Evolutionary conservation across 257 asterid genomes (phyloP).

Genomic region (Buddleja alternifolia): DNA sequence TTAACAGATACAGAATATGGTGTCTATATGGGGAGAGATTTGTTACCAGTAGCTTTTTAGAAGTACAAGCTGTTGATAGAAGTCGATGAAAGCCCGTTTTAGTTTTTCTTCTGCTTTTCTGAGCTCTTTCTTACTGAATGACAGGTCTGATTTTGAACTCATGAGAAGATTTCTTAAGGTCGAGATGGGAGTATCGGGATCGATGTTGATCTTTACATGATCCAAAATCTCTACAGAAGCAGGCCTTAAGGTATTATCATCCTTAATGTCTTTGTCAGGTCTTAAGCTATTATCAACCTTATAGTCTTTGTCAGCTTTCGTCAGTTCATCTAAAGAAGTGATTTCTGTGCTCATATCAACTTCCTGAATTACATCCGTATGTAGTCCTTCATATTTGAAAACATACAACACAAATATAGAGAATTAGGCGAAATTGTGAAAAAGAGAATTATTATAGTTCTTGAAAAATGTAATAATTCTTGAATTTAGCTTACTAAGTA

Average conservation of each 20-base stretch:
- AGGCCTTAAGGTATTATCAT: conserved; percentile 40
- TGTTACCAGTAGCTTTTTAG: conserved; percentile 64
- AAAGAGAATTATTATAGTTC: too few relatives aligned
- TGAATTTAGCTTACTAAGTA: too few relatives aligned
- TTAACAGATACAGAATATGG: background rate
- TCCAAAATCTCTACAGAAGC: conserved; percentile 49
- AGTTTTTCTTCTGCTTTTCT: conserved; percentile 54
- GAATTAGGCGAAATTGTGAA: background rate
- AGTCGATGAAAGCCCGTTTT: conserved; percentile 58
- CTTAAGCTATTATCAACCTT: background rate
- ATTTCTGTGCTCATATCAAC: conserved; percentile 42
- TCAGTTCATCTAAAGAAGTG: conserved; percentile 23
- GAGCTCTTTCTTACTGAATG: conserved; percentile 55
- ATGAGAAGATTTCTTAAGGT: conserved; percentile 49
- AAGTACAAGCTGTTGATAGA: conserved; percentile 60
- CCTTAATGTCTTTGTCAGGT: too few relatives aligned
- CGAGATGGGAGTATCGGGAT: conserved; percentile 63
- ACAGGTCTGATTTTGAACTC: conserved; percentile 39
- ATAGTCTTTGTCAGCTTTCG: conserved; percentile 10
- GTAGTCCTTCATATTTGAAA: conserved; percentile 29
- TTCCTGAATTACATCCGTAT: conserved; percentile 57
- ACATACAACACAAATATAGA: background rate
- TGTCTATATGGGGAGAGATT: background rate
- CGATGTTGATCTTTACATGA: conserved; percentile 57
- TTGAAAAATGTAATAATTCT: too few relatives aligned